Base-by-base conservation (phyloP, 2,329 filamentous ascomycete genomes). In the Parastagonospora nodorum region DNA sequence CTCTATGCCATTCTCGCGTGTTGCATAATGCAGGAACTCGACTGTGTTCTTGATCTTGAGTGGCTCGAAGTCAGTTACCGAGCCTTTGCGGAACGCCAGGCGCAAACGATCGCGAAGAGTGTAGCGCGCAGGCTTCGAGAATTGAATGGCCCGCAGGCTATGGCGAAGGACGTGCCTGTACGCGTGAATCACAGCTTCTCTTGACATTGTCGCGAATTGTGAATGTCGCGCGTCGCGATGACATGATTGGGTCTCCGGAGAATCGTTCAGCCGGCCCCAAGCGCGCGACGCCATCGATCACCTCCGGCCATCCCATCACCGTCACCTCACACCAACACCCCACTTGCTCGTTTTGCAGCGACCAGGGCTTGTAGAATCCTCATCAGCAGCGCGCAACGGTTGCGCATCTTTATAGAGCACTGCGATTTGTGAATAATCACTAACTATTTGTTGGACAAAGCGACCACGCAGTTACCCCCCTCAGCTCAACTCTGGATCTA, bases 141-240 rank as follows among this genome's bases (percentile, higher is more conserved):
- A 89, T 57, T 88, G 85, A 16, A 93, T 84, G 4, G 88, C 90
- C 28, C 80, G 83, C n/a, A 92, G 79, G 14, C 83, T 77, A 6
- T 80, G 80, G 45, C 87, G 84, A 67, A 88, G 88, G 30, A 94
- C 78, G 50, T 83, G 78, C 53, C 90, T 83, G 74, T 93, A 94
- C 40, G 87, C 84, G 60, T 82, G 80, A 33, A 87, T 66, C 44
- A 90, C 66, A 28, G 85, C 75, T 43, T 59, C 73, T 35, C 51
- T 56, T 9, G 69, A 58, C 71, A 74, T 74, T 27, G 48, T 54
- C 50, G 52, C 27, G 19, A 48, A 41, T 31, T 43, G 15, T 42
- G n/a, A 36, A 44, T 12, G 47, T 50, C 36, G 31, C 36, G 27
- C 42, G 48, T 47, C 42, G 44, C 45, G 38, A 41, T 42, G 31